A percentile compares a stretch with the other conserved stretches of the same genome.
Evolutionary conservation across 2,329 filamentous ascomycete species (phyloP).

Genomic region (Fusarium armeniacum): DNA sequence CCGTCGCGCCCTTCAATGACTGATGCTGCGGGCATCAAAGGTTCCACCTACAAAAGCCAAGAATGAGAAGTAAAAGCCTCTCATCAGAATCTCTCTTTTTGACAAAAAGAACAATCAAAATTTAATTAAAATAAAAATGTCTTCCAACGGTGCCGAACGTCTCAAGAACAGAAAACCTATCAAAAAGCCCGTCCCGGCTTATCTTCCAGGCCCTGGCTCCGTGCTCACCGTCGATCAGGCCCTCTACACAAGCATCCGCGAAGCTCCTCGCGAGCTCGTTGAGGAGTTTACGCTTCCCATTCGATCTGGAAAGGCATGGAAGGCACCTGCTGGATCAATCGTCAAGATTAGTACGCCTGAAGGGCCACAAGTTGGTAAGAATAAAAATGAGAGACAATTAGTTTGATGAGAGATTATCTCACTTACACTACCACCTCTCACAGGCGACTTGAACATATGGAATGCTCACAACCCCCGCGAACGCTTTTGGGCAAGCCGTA

Average conservation of each 20-base stretch:
- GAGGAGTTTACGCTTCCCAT: slow-evolving; percentile 76
- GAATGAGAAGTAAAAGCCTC: slow-evolving; percentile 6
- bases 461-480: slow-evolving; percentile 82
- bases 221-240: slow-evolving; percentile 60
- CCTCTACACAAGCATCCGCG: slow-evolving; percentile 73
- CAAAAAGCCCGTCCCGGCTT: slow-evolving; percentile 64
- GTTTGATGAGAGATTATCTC: neutral
- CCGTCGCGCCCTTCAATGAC: slow-evolving; percentile 4
- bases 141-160: slow-evolving; percentile 53
- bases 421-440: neutral
- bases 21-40: neutral
- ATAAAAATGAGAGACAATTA: neutral
- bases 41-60: slow-evolving; percentile 25
- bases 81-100: neutral
- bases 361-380: slow-evolving; percentile 78
- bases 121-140: slow-evolving; percentile 28
- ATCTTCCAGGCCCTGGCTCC: slow-evolving; percentile 60
- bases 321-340: slow-evolving; percentile 75
- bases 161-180: slow-evolving; percentile 60
- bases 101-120: neutral
- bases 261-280: slow-evolving; percentile 58
- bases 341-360: slow-evolving; percentile 81
- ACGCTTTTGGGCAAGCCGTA: slow-evolving; percentile 84
- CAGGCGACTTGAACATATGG: slow-evolving; percentile 86
- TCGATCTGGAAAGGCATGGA: slow-evolving; percentile 80